Evolutionary conservation across 768 basidiomycete genomes (phyloP), one percentile per base, ranked within the genome.

Genomic region (Hemileccinum impolitum): DNA sequence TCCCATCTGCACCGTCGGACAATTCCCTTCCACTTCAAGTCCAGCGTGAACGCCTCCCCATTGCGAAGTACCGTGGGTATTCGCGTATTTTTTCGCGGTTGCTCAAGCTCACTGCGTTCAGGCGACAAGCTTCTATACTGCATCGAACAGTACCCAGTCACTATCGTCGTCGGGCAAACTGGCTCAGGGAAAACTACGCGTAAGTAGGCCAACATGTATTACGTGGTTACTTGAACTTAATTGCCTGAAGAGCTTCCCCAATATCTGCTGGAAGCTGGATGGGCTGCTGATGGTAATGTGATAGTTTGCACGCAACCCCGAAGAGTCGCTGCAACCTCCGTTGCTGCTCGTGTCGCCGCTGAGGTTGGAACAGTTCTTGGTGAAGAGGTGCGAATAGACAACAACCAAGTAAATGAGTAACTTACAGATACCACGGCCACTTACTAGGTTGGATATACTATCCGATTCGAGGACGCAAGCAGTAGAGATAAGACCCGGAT

Each of bases 181-280:
- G 96, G 96, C 3, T 96, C 90, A 50, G 96, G 96, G 39, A 98
- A 99, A 72, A 95, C 94, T 7, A 99, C 95, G 55, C 95, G 94
- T 95, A 56, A 65, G 88, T 75, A 26, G 38, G 23, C 25, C 17
- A 40, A 26, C 2, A 1, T 1, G 26, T 25, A 8, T 50, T 15
- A 13, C 21, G 45, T 36, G 12, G 25, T 44, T 21, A 34, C 28
- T 9, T 35, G 38, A 31, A 57, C 38, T 49, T 26, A 39, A 45
- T 39, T 37, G 45, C 55, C 48, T 53, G 52, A 47, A 97, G 93
- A 99, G 68, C 77, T 99, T 39, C 95, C 96, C 2, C 96, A 98
- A 69, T 99, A 90, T 69, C 79, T 98, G 14, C 75, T 87, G 50
- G 93, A 98, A 73, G 82, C 89, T 6, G 93, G 92, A n/a, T 95